Evolutionary conservation across 208 protist species (phyloP), one percentile per base, ranked within the genome.

Genomic region (Lotmaria passim): DNA sequence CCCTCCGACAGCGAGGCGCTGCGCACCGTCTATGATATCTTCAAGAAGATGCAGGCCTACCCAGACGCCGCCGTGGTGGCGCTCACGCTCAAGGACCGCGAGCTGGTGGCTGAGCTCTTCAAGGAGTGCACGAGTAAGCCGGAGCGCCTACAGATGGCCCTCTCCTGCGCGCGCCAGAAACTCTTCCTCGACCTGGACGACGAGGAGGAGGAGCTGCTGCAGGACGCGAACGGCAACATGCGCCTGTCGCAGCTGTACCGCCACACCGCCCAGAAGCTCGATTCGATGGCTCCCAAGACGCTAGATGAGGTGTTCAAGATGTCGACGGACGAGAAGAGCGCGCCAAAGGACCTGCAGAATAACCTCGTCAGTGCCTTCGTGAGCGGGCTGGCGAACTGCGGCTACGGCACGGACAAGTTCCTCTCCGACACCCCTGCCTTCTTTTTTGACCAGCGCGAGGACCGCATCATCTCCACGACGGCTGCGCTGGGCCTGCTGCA

Each of bases 261-360:
- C 26, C 78, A 94, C 57, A 88, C 98, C 21, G 98, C 95, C 0
- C 79, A 92, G 58, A 90, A 98, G 47, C 82, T 99, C 38, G 98
- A 99, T 58, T 87, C 98, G 19, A 81, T 98, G 72, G 97, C 98
- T 15, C 92, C 98, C 17, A 99, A 99, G 89, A 84, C 87, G 4
- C 97, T 98, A 7, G 98, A 99, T 55, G 98, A 99, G 52, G 94
- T 99, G 30, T 99, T 99, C 81, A 99, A 99, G 88, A 90, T 83
- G 24, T 84, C 51, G 76, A 41, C 66, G 62, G 58, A 80, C 57
- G 73, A 76, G 31, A 77, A 77, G 61, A 63, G 15, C 55, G 68
- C 62, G 8, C 69, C 75, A 3, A 80, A 71, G 66, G 96, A 95
- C 33, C 86, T 95, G 36, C 84, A 84, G 48, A 83, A 97, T 61